phyloP scores from a whole-genome alignment of 139 green algal species.

The Ostreobium quekettii region DNA sequence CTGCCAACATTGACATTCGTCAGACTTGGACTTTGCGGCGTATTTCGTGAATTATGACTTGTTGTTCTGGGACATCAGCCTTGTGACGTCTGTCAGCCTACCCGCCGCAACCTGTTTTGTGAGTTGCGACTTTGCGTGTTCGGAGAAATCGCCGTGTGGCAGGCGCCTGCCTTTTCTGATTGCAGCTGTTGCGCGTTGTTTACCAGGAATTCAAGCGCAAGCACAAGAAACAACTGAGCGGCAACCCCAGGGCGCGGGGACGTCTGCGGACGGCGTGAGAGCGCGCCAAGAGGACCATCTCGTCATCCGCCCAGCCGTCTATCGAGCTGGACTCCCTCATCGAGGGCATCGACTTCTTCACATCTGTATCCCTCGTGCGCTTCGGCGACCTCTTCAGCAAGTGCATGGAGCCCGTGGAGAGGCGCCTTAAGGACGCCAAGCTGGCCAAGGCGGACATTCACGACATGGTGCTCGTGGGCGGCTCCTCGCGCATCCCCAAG shows the following conservation, averaged over 20 bases:
- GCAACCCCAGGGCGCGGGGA: slow-evolving; percentile 58
- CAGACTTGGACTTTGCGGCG: not conserved
- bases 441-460: slow-evolving; percentile 79
- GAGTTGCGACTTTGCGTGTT: not conserved
- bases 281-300: slow-evolving; percentile 68
- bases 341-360: slow-evolving; percentile 97
- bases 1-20: slow-evolving; percentile 17
- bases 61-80: not conserved
- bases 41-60: not conserved
- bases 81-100: not conserved
- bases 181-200: slow-evolving; percentile 9
- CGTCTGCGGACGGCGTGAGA: slow-evolving; percentile 82
- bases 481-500: slow-evolving; percentile 97
- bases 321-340: slow-evolving; percentile 97
- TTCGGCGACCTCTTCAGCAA: slow-evolving; percentile 97
- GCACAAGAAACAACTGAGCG: slow-evolving; percentile 95
- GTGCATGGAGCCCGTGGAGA: slow-evolving; percentile 99
- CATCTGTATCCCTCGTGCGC: slow-evolving; percentile 87
- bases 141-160: not conserved
- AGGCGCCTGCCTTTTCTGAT: not conserved
- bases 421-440: slow-evolving; percentile 81
- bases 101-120: not conserved
- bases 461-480: slow-evolving; percentile 90
- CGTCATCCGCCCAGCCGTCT: slow-evolving; percentile 61
- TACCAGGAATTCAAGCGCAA: slow-evolving; percentile 97